A percentile compares a stretch with the other conserved stretches of the same genome.
These are phyloP conservation scores for Thermochaetoides dissita DNA, from an alignment of 2,329 filamentous ascomycete species.

Conservation along the genomic window DNA sequence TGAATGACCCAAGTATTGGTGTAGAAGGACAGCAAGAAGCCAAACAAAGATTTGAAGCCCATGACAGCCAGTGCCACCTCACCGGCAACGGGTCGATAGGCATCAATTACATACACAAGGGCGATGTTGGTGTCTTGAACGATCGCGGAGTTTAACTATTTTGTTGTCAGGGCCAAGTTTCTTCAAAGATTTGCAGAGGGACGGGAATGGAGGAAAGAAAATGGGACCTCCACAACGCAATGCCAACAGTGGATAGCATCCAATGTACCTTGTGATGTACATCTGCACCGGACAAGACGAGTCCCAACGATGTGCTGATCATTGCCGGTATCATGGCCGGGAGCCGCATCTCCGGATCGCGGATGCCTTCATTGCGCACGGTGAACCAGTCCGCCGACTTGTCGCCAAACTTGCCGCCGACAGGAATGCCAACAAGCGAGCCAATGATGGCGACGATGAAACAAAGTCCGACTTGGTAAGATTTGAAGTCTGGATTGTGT, in stretches of 20 bases:
- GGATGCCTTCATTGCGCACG: conserved; percentile 36
- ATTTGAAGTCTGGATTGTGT: conserved; percentile 20
- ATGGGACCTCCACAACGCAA: no score
- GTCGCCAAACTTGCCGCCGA: conserved; percentile 35
- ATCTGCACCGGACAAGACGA: conserved; percentile 34
- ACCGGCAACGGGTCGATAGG: conserved; percentile 42
- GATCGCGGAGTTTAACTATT: conserved; percentile 42
- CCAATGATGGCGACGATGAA: conserved; percentile 36
- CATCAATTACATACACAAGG: conserved; percentile 43
- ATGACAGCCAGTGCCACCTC: conserved; percentile 39
- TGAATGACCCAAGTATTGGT: conserved; percentile 43
- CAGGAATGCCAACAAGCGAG: conserved; percentile 32
- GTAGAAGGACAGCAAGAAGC: conserved; percentile 45
- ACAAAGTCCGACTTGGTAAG: conserved; percentile 35
- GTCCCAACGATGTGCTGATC: conserved; percentile 32
- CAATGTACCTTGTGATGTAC: conserved; percentile 34
- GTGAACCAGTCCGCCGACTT: conserved; percentile 35
- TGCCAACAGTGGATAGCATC: conserved; percentile 11
- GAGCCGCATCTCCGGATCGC: conserved; percentile 47
- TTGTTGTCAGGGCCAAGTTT: no score
- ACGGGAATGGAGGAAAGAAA: background rate
- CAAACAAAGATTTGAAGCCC: conserved; percentile 43
- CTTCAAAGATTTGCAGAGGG: background rate
- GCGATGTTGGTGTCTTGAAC: conserved; percentile 41
- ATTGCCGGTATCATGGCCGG: conserved; percentile 37